Conservation (phyloP, 345 rosid genomes). For the Clarkia xantiana region DNA sequence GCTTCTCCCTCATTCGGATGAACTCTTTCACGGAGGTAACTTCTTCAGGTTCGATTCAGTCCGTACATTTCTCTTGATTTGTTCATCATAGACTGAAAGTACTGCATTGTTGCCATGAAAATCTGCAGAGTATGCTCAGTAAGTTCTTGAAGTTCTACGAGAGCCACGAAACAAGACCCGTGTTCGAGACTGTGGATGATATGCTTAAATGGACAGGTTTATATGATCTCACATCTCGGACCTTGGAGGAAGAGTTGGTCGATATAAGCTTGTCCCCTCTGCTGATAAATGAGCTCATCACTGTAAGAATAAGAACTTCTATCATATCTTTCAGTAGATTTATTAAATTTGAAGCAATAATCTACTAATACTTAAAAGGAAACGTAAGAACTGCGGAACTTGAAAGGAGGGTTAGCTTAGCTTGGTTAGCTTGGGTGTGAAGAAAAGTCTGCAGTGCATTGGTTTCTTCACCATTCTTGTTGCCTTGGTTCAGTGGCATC, state of each 20-base stretch:
- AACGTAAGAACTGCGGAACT: too few species aligned
- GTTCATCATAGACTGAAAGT: background rate
- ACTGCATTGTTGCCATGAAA: conserved; percentile 1
- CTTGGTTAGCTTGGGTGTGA: too few species aligned
- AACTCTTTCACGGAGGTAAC: conserved; percentile 47
- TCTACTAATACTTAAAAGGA: too few species aligned
- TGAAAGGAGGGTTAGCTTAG: too few species aligned
- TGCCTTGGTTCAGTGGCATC: too few species aligned
- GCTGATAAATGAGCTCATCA: conserved; percentile 50
- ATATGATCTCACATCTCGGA: conserved; percentile 49
- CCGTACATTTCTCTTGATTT: background rate
- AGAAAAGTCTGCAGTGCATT: too few species aligned
- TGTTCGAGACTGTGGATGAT: conserved; percentile 63
- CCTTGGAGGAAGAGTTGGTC: conserved; percentile 44
- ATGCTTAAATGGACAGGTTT: conserved; percentile 89
- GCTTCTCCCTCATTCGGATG: conserved; percentile 71
- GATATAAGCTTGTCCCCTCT: conserved; percentile 35
- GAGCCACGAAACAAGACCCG: conserved; percentile 45
- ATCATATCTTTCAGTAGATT: background rate
- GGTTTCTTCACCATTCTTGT: too few species aligned
- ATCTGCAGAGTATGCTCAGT: conserved; percentile 38
- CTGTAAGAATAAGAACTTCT: conserved; percentile 32
- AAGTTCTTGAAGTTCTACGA: conserved; percentile 71
- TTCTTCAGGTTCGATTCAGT: background rate
- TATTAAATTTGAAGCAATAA: too few species aligned